Base-by-base conservation (phyloP, 140 eudicot genomes). In the Oenanthe javanica region DNA sequence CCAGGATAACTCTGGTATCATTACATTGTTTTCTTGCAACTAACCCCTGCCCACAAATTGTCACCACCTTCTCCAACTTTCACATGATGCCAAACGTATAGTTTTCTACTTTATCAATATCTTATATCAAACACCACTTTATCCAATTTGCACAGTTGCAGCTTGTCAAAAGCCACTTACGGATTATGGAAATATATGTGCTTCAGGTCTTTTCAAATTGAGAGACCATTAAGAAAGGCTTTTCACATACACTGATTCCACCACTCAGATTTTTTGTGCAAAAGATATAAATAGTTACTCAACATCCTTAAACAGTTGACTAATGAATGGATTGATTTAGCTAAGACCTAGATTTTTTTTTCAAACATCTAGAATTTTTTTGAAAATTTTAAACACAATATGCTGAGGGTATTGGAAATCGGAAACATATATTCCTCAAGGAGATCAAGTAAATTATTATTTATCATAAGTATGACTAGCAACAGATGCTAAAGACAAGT, bases 401-500 rank as follows among this genome's bases (percentile, higher is more conserved):
- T 61, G 69, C 14, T 61, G 69, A 61, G 3, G 36, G 40, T 16
- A 19, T 45, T 79, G 75, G 27, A 25, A 10, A 9, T 66, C 43
- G 2, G 7, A 67, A 45, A 9, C 73, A 31, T 67, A 67, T 31
- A 67, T 67, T 31, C 73, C 73, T 67, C 73, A 67, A 67, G 19
- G 43, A 27, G 69, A 67, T 12, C 19, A 12, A 14, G 40, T 11
- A 27, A 25, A 36, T 14, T 67, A 67, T 67, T 27, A 13, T 25
- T 31, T 25, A 67, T 67, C 21, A 67, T 45, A 67, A 2, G 18
- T n/a, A 12, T 0, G 3, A 27, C 45, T 67, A 16, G 66, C 77
- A 83, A 79, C 63, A 80, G 72, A 79, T 6, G 43, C 70, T 43
- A 45, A 57, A 81, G 55, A 23, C 18, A 11, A 11, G 16, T 10